phyloP scores from a whole-genome alignment of 148 eudicot species.

The Rhododendron ovatum region DNA sequence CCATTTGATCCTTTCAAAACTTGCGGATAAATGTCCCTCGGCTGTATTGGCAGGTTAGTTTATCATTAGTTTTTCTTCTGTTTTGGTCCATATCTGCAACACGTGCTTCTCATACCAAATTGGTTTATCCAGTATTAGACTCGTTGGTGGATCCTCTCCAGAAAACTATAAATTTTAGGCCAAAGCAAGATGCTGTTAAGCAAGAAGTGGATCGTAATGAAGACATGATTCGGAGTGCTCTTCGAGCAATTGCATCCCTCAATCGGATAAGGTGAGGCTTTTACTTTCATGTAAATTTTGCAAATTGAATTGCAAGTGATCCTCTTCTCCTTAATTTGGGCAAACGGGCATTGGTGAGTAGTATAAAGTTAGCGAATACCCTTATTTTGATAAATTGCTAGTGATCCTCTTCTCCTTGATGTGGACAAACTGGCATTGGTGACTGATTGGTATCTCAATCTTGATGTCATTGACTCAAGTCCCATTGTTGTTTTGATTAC shows the following conservation, averaged over 20 bases:
- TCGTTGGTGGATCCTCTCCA: constrained; percentile 97
- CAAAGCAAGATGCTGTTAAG: constrained; percentile 97
- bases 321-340: neutral
- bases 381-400: neutral
- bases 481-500: neutral
- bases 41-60: constrained; percentile 85
- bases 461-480: neutral
- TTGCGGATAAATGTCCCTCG: constrained; percentile 91
- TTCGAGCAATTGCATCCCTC: constrained; percentile 81
- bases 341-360: neutral
- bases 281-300: neutral
- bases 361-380: neutral
- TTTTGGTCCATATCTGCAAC: neutral
- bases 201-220: constrained; percentile 99
- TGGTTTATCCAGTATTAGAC: constrained; percentile 66
- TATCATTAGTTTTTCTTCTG: neutral
- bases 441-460: neutral
- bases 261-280: constrained; percentile 66
- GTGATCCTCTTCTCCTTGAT: neutral
- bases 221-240: constrained; percentile 96
- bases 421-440: neutral
- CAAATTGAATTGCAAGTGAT: too few species aligned
- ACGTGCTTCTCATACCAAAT: constrained; percentile 1
- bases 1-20: constrained; percentile 92
- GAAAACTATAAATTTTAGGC: constrained; percentile 79